A percentile compares a stretch with the other conserved stretches of the same genome.
Evolutionary conservation across 2,329 filamentous ascomycete species (phyloP).

Genomic region (Sporothrix humicola): DNA sequence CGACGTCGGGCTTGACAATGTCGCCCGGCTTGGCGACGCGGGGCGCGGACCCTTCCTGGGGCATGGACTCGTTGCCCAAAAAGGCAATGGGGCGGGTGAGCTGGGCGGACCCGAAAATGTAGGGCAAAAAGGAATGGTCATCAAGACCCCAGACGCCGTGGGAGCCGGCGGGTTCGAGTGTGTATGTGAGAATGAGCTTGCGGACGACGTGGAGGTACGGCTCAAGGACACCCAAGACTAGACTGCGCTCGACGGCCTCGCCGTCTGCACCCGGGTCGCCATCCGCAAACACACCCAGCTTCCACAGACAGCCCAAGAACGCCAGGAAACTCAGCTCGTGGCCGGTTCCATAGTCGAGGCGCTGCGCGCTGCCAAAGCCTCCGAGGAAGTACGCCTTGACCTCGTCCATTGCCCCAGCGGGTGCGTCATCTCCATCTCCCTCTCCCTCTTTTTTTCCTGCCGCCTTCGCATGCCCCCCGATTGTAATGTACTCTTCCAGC

Average conservation of each 20-base stretch:
- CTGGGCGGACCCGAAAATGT: slow-evolving; percentile 94
- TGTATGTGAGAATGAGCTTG: slow-evolving; percentile 85
- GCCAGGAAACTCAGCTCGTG: slow-evolving; percentile 95
- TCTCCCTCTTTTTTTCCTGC: slow-evolving; percentile 38
- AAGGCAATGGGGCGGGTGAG: slow-evolving; percentile 75
- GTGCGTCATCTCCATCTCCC: slow-evolving; percentile 37
- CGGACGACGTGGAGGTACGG: slow-evolving; percentile 84
- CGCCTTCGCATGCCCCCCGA: slow-evolving; percentile 32
- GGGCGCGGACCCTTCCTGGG: slow-evolving; percentile 77
- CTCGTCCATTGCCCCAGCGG: slow-evolving; percentile 58
- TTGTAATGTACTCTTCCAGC: slow-evolving; percentile 41
- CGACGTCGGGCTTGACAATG: slow-evolving; percentile 67
- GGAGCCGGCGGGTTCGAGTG: slow-evolving; percentile 90
- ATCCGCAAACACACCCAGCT: slow-evolving; percentile 77
- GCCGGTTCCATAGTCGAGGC: slow-evolving; percentile 93
- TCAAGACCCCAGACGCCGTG: slow-evolving; percentile 99
- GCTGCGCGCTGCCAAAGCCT: slow-evolving; percentile 83
- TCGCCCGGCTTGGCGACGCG: slow-evolving; percentile 73
- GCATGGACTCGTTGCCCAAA: slow-evolving; percentile 61
- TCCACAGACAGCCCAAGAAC: slow-evolving; percentile 90
- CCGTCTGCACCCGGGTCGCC: slow-evolving; percentile 46
- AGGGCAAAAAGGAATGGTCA: slow-evolving; percentile 91
- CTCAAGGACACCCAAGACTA: slow-evolving; percentile 82
- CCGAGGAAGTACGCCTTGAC: slow-evolving; percentile 80
- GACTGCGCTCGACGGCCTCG: slow-evolving; percentile 72